Base-by-base conservation (phyloP, 192 early-diverging fungal genomes). In the Coemansia sp. region DNA sequence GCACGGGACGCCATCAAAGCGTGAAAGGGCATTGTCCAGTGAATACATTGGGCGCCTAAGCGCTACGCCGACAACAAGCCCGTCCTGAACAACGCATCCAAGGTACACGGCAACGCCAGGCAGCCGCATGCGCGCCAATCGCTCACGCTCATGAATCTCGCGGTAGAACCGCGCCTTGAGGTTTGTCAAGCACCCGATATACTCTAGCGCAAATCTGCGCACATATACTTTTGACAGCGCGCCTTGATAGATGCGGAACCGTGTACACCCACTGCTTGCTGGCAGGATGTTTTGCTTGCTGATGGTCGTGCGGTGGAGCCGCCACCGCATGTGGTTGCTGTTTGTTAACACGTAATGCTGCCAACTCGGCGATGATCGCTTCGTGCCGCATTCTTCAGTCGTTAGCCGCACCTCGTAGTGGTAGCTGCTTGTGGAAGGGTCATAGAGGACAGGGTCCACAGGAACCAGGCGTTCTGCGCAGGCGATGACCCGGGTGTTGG, bases 171-270 rank as follows among this genome's bases (percentile, higher is more conserved):
- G 58, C 2, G 42, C n/a, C 12, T 58, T 59, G 15, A 69, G 31
- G 45, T 69, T 69, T 5, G 67, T 59, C 26, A 69, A 26, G 40
- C 59, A 69, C 25, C 67, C 67, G 25, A 58, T 58, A 16, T 63
- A 62, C 5, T 23, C 58, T 29, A 58, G 67, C n/a, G 61, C 58
- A 31, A 69, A 51, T 26, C 48, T 51, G 48, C 48, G 48, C 1
- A 51, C 4, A 30, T 29, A 43, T 12, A 57, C 45, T 3, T 29
- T 39, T 3, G 29, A 42, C 28, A 64, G 51, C 8, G 48, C 48
- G 8, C 21, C 23, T 8, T 23, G 3, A 23, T 51, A 51, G 23
- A 26, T 26, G 7, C 48, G 21, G 48, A 51, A 51, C 48, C 21
- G 48, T 6, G 20, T 51, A 23, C 48, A 12, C 2, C 23, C 25